phyloP scores from a whole-genome alignment of 768 basidiomycete genomes.

The Erythrobasidium yunnanense region DNA sequence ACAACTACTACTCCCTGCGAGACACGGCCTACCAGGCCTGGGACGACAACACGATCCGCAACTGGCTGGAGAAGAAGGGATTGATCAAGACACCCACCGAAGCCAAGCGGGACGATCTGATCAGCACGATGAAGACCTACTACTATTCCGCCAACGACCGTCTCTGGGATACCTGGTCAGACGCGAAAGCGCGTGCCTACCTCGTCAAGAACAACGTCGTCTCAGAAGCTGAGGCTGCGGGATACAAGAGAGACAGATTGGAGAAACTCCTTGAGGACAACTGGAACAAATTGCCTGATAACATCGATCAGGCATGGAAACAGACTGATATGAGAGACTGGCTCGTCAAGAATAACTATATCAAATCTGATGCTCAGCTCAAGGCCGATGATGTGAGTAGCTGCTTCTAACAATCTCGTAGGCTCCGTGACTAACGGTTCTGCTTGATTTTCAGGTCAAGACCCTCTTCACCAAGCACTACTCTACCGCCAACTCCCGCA shows the following conservation, averaged over 20 bases:
- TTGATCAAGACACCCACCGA: slow-evolving; percentile 49
- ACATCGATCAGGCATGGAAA: slow-evolving; percentile 58
- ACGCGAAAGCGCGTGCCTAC: slow-evolving; percentile 35
- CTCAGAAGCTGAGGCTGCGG: slow-evolving; percentile 15
- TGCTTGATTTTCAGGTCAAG: slow-evolving; percentile 44
- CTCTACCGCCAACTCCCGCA: slow-evolving; percentile 44
- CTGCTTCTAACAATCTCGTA: neutral
- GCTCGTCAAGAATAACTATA: slow-evolving; percentile 62
- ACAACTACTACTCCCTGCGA: slow-evolving; percentile 44
- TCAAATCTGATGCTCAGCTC: slow-evolving; percentile 52
- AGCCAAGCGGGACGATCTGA: slow-evolving; percentile 26
- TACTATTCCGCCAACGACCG: slow-evolving; percentile 22
- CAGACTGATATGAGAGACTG: slow-evolving; percentile 62
- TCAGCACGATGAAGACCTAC: slow-evolving; percentile 16
- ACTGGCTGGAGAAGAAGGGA: slow-evolving; percentile 66
- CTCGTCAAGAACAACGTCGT: slow-evolving; percentile 34
- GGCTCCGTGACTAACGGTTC: slow-evolving; percentile 1
- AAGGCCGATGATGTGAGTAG: slow-evolving; percentile 56
- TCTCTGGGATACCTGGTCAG: slow-evolving; percentile 37
- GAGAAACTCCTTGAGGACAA: slow-evolving; percentile 62
- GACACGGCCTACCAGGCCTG: slow-evolving; percentile 48
- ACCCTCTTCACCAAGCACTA: slow-evolving; percentile 63
- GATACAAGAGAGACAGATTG: slow-evolving; percentile 59
- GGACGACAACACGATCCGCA: slow-evolving; percentile 64
- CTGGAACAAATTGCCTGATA: slow-evolving; percentile 53